Conservation (phyloP, 306 rosid genomes). For the Vicia villosa region DNA sequence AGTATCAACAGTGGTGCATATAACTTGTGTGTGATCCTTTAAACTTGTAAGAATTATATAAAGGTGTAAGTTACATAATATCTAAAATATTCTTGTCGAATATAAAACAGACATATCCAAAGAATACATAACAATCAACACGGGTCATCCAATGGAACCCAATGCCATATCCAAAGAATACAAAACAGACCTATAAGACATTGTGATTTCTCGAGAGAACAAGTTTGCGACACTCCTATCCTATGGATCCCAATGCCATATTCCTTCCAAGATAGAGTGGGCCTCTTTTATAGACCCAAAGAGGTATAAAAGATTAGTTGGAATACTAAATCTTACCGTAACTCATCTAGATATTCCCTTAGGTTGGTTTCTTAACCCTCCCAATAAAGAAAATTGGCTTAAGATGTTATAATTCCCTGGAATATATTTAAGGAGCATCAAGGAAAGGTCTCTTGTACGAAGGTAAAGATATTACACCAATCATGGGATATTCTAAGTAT, state of each 20-base stretch:
- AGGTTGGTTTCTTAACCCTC: not conserved
- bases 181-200: not conserved
- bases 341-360: not conserved
- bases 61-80: not conserved
- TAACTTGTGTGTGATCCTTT: not conserved
- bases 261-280: not conserved
- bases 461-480: not conserved
- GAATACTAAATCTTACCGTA: not conserved
- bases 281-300: not conserved
- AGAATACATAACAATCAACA: conserved; percentile 15
- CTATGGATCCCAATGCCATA: not conserved
- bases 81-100: not conserved
- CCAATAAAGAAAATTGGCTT: not conserved
- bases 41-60: not conserved
- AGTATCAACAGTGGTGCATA: not conserved
- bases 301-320: not conserved
- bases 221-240: not conserved
- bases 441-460: not conserved
- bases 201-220: not conserved
- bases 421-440: not conserved
- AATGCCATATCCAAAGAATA: not conserved
- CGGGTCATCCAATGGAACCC: conserved; percentile 10
- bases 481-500: not conserved
- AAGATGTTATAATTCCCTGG: not conserved
- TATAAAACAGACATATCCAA: not conserved